A percentile compares a stretch with the other conserved stretches of the same genome.
Conservation (phyloP, 2,329 filamentous ascomycete species). For the Trichoderma sp. region DNA sequence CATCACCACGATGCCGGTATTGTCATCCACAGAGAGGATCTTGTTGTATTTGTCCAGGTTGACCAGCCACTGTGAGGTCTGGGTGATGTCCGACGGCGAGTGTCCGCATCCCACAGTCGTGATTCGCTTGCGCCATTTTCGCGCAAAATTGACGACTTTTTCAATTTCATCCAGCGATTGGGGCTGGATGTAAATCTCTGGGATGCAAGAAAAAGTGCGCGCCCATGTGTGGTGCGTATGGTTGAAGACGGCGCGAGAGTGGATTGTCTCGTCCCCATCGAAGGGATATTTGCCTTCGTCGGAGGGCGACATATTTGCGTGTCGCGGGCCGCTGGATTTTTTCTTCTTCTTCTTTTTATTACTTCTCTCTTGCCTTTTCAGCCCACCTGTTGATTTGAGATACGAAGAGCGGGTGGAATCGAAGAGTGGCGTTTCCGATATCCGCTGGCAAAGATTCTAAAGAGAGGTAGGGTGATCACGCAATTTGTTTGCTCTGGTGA, state of each 20-base stretch:
- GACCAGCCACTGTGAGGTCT: slow-evolving; percentile 89
- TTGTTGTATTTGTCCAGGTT: slow-evolving; percentile 82
- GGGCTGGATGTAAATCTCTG: slow-evolving; percentile 88
- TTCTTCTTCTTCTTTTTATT: not conserved
- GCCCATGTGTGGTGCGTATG: slow-evolving; percentile 93
- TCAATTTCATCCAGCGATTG: slow-evolving; percentile 76
- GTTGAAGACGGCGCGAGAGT: slow-evolving; percentile 70
- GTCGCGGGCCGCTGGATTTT: not conserved
- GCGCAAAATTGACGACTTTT: slow-evolving; percentile 76
- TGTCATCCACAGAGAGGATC: slow-evolving; percentile 66
- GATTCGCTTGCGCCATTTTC: slow-evolving; percentile 74
- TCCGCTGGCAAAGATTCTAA: not conserved
- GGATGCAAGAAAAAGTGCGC: slow-evolving; percentile 81
- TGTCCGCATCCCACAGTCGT: slow-evolving; percentile 88
- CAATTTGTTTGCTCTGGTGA: slow-evolving; percentile 7
- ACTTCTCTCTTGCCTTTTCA: not conserved
- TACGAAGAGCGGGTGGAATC: not conserved
- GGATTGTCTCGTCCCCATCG: slow-evolving; percentile 42
- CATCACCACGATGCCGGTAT: slow-evolving; percentile 66
- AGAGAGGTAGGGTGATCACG: slow-evolving; percentile 2
- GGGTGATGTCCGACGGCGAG: slow-evolving; percentile 88
- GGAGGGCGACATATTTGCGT: slow-evolving; percentile 35
- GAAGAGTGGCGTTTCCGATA: not conserved
- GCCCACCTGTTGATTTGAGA: not conserved
- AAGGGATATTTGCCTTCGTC: slow-evolving; percentile 31